phyloP scores from a whole-genome alignment of 176 grass and related monocot genomes.

The Raddia guianensis region DNA sequence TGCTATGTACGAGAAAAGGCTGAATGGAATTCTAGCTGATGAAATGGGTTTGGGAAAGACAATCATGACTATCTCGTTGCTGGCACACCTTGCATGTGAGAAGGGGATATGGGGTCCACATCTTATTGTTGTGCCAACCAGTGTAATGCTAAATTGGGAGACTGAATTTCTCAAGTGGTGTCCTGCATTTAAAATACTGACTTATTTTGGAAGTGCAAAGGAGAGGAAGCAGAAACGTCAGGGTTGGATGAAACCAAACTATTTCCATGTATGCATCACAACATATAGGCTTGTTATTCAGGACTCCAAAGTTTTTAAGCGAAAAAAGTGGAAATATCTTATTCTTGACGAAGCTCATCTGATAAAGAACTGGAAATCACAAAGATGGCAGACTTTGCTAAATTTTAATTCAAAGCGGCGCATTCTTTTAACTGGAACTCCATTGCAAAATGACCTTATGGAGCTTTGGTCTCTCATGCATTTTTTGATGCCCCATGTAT shows the following conservation, averaged over 20 bases:
- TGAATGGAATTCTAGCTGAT: constrained; percentile 99
- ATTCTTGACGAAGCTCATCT: constrained; percentile 99
- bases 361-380: constrained; percentile 99
- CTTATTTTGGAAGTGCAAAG: constrained; percentile 98
- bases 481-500: constrained; percentile 99
- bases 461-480: constrained; percentile 99
- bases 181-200: constrained; percentile 97
- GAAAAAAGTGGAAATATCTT: constrained; percentile 99
- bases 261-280: constrained; percentile 97
- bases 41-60: constrained; percentile 99
- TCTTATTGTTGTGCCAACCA: constrained; percentile 97
- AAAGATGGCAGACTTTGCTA: constrained; percentile 94
- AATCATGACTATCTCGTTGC: constrained; percentile 97
- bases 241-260: constrained; percentile 97
- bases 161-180: constrained; percentile 99
- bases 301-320: constrained; percentile 94
- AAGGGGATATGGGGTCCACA: constrained; percentile 99
- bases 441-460: constrained; percentile 98
- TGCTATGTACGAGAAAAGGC: constrained; percentile 96
- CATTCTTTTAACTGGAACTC: constrained; percentile 96
- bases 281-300: constrained; percentile 98
- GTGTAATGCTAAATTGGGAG: constrained; percentile 99
- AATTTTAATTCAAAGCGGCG: constrained; percentile 98
- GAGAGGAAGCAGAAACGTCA: constrained; percentile 97
- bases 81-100: constrained; percentile 94